Conservation (phyloP, 2,329 filamentous ascomycete genomes). For the Colletotrichum eleusines region DNA sequence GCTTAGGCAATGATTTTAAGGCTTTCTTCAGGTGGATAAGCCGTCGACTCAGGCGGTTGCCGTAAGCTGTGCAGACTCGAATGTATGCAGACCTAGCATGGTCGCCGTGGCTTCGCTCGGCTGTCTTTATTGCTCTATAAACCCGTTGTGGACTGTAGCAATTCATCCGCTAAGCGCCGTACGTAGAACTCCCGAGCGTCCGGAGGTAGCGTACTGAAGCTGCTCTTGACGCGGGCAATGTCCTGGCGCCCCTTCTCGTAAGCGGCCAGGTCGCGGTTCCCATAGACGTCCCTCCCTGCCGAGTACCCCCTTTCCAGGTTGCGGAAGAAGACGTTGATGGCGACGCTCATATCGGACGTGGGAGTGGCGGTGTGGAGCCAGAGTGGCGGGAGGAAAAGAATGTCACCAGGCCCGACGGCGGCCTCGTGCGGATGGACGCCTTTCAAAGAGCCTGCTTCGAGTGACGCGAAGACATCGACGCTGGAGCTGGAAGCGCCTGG, state of each 20-base stretch:
- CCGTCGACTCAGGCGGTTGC: too few relatives aligned
- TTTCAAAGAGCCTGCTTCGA: slow-evolving; percentile 55
- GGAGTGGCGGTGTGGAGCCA: slow-evolving; percentile 85
- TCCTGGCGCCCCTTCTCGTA: slow-evolving; percentile 86
- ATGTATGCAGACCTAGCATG: not conserved
- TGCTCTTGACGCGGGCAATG: slow-evolving; percentile 72
- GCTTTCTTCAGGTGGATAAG: slow-evolving; percentile 1
- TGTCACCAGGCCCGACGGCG: slow-evolving; percentile 75
- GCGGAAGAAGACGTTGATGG: slow-evolving; percentile 91
- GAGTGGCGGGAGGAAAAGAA: slow-evolving; percentile 83
- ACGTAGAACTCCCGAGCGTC: slow-evolving; percentile 83
- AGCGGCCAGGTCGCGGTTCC: slow-evolving; percentile 84
- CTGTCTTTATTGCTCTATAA: slow-evolving; percentile 10
- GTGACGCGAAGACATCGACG: slow-evolving; percentile 74
- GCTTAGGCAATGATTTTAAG: slow-evolving; percentile 51
- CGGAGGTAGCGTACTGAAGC: slow-evolving; percentile 73
- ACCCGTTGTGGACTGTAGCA: slow-evolving; percentile 51
- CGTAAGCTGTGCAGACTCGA: not conserved
- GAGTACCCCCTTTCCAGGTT: slow-evolving; percentile 77
- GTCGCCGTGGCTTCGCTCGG: not conserved
- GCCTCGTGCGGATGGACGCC: slow-evolving; percentile 75
- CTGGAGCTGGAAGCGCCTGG: slow-evolving; percentile 85
- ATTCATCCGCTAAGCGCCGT: slow-evolving; percentile 76
- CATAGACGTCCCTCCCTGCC: slow-evolving; percentile 84
- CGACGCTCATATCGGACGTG: slow-evolving; percentile 71